A percentile compares a stretch with the other conserved stretches of the same genome.
These are phyloP conservation scores for Eragrostis curvula DNA, from an alignment of 176 grass and related monocot species.

Conservation along the genomic window DNA sequence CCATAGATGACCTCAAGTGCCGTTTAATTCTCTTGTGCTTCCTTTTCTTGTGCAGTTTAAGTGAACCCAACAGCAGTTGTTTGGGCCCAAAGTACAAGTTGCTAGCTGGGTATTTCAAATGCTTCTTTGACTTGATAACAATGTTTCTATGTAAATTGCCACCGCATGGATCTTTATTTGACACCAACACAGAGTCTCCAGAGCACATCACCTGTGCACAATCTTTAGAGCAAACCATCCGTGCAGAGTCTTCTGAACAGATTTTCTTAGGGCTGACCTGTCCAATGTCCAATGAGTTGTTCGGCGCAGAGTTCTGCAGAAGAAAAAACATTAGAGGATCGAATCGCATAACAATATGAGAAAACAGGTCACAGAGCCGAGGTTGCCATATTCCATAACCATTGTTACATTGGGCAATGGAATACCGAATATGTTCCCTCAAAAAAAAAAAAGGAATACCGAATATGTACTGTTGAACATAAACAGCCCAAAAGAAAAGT, in stretches of 20 bases:
- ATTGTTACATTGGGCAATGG: neutral
- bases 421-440: too few species aligned
- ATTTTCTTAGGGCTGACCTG: conserved; percentile 17
- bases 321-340: neutral
- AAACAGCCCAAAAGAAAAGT: conserved; percentile 12
- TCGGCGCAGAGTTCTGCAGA: conserved; percentile 21
- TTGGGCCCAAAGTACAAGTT: conserved; percentile 56
- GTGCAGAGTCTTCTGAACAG: conserved; percentile 24
- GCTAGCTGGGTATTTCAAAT: conserved; percentile 37
- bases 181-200: conserved; percentile 24
- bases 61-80: conserved; percentile 48
- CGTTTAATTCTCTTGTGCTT: conserved; percentile 63
- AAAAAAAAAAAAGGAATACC: too few species aligned
- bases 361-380: neutral
- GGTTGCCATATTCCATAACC: conserved; percentile 1
- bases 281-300: conserved; percentile 5
- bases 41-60: conserved; percentile 55
- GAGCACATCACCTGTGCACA: conserved; percentile 19
- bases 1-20: neutral
- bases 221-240: conserved; percentile 18
- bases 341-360: conserved; percentile 26
- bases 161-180: conserved; percentile 17
- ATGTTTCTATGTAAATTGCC: neutral
- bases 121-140: conserved; percentile 52
- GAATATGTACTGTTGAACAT: neutral